Evolutionary conservation across 2,329 filamentous ascomycete species (phyloP).

Genomic region (Ascochyta pisi): DNA sequence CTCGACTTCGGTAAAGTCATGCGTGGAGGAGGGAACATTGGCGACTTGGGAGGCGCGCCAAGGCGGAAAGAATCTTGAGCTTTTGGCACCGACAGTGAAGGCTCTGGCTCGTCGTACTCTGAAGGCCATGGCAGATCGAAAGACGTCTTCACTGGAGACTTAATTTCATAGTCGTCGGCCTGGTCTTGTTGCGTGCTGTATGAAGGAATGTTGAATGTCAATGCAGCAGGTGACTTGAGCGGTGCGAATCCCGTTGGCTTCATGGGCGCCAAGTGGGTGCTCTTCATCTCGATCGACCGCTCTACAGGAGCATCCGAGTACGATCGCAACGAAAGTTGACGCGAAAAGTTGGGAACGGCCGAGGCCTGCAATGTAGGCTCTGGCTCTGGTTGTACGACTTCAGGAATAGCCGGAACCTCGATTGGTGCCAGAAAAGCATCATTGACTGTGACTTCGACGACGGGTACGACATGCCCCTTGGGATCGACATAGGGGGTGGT

Average conservation of each 20-base stretch:
- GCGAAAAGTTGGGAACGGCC: slow-evolving; percentile 48
- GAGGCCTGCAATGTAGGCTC: slow-evolving; percentile 24
- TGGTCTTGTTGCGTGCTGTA: slow-evolving; percentile 24
- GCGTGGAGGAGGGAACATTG: slow-evolving; percentile 21
- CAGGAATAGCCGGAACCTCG: slow-evolving; percentile 12
- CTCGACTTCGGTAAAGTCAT: slow-evolving; percentile 13
- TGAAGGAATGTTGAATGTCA: slow-evolving; percentile 36
- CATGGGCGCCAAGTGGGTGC: slow-evolving; percentile 10
- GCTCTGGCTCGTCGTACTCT: slow-evolving; percentile 31
- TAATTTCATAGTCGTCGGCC: slow-evolving; percentile 27
- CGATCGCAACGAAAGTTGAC: slow-evolving; percentile 44
- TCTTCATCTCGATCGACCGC: slow-evolving; percentile 17
- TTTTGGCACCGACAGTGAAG: slow-evolving; percentile 17
- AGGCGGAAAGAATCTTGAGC: slow-evolving; percentile 20
- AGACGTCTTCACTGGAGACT: slow-evolving; percentile 40
- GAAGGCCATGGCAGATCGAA: slow-evolving; percentile 42
- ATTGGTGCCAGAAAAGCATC: slow-evolving; percentile 18
- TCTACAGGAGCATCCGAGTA: slow-evolving; percentile 24
- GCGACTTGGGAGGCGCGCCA: slow-evolving; percentile 30
- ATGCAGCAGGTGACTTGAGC: slow-evolving; percentile 39
- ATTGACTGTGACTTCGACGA: slow-evolving; percentile 43
- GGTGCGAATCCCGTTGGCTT: slow-evolving; percentile 32
- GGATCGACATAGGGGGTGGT: slow-evolving; percentile 47
- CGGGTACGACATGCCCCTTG: slow-evolving; percentile 46
- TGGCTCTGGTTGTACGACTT: slow-evolving; percentile 20